phyloP scores from a whole-genome alignment of 2,329 filamentous ascomycete species.

The Trichoderma endophyticum region DNA sequence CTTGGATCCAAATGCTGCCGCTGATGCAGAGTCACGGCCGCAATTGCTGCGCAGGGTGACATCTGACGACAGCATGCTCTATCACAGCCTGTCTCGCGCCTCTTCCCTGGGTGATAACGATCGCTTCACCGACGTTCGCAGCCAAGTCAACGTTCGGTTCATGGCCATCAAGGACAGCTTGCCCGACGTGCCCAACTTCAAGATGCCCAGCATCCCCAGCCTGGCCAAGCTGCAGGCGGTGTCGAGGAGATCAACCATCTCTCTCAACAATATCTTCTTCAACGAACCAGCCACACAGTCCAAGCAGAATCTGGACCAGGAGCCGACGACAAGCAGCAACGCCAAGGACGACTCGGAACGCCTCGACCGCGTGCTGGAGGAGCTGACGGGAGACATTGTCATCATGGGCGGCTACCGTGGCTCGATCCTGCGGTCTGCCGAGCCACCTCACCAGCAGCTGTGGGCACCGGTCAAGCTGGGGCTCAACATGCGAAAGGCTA shows the following conservation, averaged over 20 bases:
- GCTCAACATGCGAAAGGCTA: conserved; percentile 84
- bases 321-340: conserved; percentile 11
- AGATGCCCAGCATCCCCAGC: conserved; percentile 62
- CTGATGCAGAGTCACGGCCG: conserved; percentile 24
- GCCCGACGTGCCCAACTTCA: conserved; percentile 75
- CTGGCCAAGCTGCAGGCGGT: conserved; percentile 51
- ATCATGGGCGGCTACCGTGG: conserved; percentile 88
- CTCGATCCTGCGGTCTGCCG: conserved; percentile 80
- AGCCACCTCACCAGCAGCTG: conserved; percentile 77
- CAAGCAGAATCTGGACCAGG: conserved; percentile 27
- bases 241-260: conserved; percentile 32
- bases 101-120: conserved; percentile 83
- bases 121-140: conserved; percentile 73
- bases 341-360: conserved; percentile 29
- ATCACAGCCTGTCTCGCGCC: conserved; percentile 70
- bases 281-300: conserved; percentile 25
- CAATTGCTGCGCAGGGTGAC: conserved; percentile 34
- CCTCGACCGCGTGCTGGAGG: conserved; percentile 58
- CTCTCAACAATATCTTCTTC: conserved; percentile 32
- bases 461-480: conserved; percentile 96
- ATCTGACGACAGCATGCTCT: conserved; percentile 71
- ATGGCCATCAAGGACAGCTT: conserved; percentile 89
- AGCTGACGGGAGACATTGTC: conserved; percentile 79
- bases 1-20: background rate
- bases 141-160: conserved; percentile 82